Base-by-base conservation (phyloP, 108 stramenopile genomes). In the Cyclotella baltica region DNA sequence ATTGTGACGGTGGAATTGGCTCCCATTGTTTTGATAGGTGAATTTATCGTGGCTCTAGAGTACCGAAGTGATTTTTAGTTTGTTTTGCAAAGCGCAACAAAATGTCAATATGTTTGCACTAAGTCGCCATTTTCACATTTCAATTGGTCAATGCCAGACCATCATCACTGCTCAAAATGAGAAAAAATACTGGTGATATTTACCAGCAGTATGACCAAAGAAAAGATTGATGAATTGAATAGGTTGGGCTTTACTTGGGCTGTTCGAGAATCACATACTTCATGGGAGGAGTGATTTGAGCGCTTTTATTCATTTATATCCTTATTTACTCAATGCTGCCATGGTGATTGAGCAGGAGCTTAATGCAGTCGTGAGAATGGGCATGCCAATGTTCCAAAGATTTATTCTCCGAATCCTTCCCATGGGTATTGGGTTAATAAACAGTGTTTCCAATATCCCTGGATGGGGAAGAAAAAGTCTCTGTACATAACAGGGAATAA, bases 351-450 rank as follows among this genome's bases (percentile, higher is more conserved):
- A 20, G 20, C 38, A 64, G 63, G 80, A 80, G 67, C 67, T 80
- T 0, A 73, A 74, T 34, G 40, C 37, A n/a, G 55, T 2, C 35
- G 65, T 10, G 37, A 37, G 56, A 80, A 73, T 33, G 80, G 81
- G 19, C 76, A 82, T 59, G 70, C 75, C 70, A 82, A 82, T 57
- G 81, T 82, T 18, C 81, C 81, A 9, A 77, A 82, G 52, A 55
- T 57, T 25, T 77, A 82, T 46, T 15, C 38, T 15, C 38, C 71
- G 38, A 72, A 82, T 72, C 76, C 81, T 35, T 62, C 71, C 48
- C 50, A 77, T 16, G 81, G 81, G 13, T 82, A 77, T 37, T 82
- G 81, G 81, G 81, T 82, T 18, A 77, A 77, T 38, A 70, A 77
- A 36, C 81, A 82, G 63, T 58, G 81, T 2, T 72, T 65, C 28